Evolutionary conservation across 73 alveolate genomes (phyloP).

Genomic region (Durusdinium trenchii): DNA sequence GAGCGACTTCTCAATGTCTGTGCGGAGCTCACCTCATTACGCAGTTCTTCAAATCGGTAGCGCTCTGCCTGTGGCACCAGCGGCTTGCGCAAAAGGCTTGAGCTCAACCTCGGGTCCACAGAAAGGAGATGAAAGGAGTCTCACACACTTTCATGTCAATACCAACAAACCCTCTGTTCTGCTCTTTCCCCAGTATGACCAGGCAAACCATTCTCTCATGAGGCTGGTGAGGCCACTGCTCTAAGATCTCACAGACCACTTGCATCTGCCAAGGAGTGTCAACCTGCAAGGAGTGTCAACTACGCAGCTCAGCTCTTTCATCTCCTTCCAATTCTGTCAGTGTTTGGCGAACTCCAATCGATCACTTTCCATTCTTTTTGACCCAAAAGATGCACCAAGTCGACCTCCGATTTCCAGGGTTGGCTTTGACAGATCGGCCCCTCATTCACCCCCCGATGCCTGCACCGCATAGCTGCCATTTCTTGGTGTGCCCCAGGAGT

Average conservation of each 20-base stretch:
- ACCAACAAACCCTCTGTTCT: neutral
- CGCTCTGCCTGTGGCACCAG: conserved; percentile 65
- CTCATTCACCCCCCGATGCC: neutral
- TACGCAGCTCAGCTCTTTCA: no score
- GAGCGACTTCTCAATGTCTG: neutral
- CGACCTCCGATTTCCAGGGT: no score
- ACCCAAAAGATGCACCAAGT: no score
- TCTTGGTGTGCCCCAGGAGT: conserved; percentile 81
- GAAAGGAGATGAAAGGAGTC: no score
- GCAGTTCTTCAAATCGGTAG: no score
- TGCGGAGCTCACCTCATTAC: no score
- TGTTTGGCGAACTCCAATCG: no score
- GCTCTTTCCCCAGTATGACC: neutral
- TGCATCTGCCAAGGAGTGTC: conserved; percentile 93
- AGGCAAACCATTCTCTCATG: neutral
- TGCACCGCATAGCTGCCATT: conserved; percentile 64
- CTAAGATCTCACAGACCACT: conserved; percentile 79
- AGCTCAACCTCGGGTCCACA: conserved; percentile 39
- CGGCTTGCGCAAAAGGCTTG: conserved; percentile 67
- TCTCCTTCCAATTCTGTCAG: no score
- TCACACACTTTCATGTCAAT: neutral
- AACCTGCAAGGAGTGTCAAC: conserved; percentile 61
- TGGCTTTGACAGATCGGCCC: neutral
- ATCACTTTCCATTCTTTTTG: no score
- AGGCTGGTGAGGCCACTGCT: neutral